These are phyloP conservation scores for Lecanosticta acicola DNA, from an alignment of 2,329 filamentous ascomycete genomes.

Conservation along the genomic window DNA sequence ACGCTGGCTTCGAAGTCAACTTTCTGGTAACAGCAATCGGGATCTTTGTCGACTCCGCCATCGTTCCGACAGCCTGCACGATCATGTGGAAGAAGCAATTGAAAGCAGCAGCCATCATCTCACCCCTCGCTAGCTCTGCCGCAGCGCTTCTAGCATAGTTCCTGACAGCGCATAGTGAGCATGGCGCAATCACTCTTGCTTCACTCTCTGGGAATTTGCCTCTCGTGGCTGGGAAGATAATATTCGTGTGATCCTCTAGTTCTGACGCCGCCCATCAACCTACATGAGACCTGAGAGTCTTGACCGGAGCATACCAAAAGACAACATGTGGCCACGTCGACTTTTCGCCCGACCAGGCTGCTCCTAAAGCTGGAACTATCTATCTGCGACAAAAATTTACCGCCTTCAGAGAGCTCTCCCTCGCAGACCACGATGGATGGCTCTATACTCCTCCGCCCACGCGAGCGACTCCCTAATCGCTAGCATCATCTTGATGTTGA, in stretches of 20 bases:
- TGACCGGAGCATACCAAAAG: constrained; percentile 71
- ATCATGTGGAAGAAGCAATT: constrained; percentile 30
- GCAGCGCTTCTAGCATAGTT: constrained; percentile 40
- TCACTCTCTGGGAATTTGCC: constrained; percentile 9
- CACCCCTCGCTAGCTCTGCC: constrained; percentile 47
- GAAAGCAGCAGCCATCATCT: constrained; percentile 5
- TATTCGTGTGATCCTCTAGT: constrained; percentile 63
- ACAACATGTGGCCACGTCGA: constrained; percentile 24
- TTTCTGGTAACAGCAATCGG: constrained; percentile 21
- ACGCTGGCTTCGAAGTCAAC: constrained; percentile 22
- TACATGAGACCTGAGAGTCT: constrained; percentile 64
- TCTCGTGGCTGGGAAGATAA: constrained; percentile 59
- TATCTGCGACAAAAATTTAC: not conserved
- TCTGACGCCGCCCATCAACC: constrained; percentile 56
- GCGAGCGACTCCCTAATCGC: constrained; percentile 15
- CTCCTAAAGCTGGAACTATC: not conserved
- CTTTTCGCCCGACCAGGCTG: constrained; percentile 1
- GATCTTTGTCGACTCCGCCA: constrained; percentile 24
- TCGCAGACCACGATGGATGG: constrained; percentile 37
- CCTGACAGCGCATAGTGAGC: constrained; percentile 12
- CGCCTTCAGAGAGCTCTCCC: constrained; percentile 1
- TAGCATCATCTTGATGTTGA: constrained; percentile 54
- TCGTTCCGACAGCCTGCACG: constrained; percentile 30
- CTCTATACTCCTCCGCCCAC: constrained; percentile 49
- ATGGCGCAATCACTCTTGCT: constrained; percentile 17